Evolutionary conservation across 148 eudicot species (phyloP).

Genomic region (Oxyria digyna): DNA sequence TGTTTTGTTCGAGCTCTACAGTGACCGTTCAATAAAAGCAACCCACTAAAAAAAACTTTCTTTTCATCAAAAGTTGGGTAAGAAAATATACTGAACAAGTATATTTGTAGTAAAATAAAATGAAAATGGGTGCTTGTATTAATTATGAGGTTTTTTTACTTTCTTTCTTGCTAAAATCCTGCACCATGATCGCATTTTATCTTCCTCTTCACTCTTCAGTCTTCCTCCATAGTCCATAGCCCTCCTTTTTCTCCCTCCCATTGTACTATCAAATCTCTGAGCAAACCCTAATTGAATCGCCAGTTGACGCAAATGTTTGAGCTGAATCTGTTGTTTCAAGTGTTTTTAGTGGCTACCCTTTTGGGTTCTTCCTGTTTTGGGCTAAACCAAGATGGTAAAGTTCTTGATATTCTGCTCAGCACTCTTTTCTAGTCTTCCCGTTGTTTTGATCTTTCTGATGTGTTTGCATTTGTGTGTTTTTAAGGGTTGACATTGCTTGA

Average conservation of each 20-base stretch:
- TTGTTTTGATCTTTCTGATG: background rate
- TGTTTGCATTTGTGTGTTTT: slow-evolving; percentile 10
- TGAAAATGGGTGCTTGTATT: background rate
- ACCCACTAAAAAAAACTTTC: background rate
- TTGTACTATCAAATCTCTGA: background rate
- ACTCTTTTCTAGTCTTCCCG: background rate
- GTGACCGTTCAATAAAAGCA: slow-evolving; percentile 2
- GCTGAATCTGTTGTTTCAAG: slow-evolving; percentile 23
- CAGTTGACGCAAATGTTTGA: slow-evolving; percentile 29
- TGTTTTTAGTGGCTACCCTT: slow-evolving; percentile 32
- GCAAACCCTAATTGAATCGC: slow-evolving; percentile 8
- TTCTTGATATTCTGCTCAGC: background rate
- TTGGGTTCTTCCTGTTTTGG: slow-evolving; percentile 46
- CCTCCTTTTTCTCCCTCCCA: background rate
- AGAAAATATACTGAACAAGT: background rate
- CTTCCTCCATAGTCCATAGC: background rate
- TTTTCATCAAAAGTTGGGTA: background rate
- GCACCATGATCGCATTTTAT: slow-evolving; percentile 11
- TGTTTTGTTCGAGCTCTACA: background rate
- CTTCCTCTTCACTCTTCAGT: background rate
- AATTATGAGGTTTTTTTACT: background rate
- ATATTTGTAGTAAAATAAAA: background rate
- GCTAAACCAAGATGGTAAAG: slow-evolving; percentile 75
- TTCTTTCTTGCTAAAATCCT: slow-evolving; percentile 1
- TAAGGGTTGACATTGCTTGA: slow-evolving; percentile 70